These are phyloP conservation scores for Trifolium fragiferum DNA, from an alignment of 306 rosid genomes.

Conservation along the genomic window DNA sequence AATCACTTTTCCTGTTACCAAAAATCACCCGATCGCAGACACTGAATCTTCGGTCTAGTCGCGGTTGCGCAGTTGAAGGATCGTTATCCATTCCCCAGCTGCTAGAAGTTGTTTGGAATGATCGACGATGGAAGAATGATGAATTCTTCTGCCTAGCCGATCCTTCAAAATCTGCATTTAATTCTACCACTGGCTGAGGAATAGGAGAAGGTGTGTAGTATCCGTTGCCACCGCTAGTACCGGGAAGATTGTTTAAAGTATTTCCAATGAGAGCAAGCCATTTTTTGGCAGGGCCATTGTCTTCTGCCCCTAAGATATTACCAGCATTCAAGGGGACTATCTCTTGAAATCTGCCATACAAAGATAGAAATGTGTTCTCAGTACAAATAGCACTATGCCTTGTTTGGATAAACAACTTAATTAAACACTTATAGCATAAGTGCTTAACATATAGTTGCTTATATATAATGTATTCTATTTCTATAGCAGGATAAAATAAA, in stretches of 20 bases:
- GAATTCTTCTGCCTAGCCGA: slow-evolving; percentile 92
- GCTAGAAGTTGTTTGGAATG: slow-evolving; percentile 80
- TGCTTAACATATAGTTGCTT: background rate
- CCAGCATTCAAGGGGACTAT: slow-evolving; percentile 99
- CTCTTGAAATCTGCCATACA: slow-evolving; percentile 86
- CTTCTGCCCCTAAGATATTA: slow-evolving; percentile 93
- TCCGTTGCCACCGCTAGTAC: slow-evolving; percentile 72
- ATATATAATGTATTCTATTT: background rate
- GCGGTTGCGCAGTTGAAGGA: slow-evolving; percentile 73
- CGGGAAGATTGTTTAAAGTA: slow-evolving; percentile 91
- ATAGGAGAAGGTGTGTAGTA: slow-evolving; percentile 96
- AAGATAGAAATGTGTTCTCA: slow-evolving; percentile 32
- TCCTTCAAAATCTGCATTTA: slow-evolving; percentile 96
- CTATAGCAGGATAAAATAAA: background rate
- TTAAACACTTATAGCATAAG: background rate
- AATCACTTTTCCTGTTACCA: slow-evolving; percentile 82
- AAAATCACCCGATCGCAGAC: slow-evolving; percentile 96
- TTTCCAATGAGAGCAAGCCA: slow-evolving; percentile 92
- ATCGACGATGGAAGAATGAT: slow-evolving; percentile 87
- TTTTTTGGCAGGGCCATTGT: slow-evolving; percentile 98
- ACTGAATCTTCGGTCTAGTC: slow-evolving; percentile 87
- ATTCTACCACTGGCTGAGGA: slow-evolving; percentile 85
- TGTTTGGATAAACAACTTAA: background rate
- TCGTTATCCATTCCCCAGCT: slow-evolving; percentile 93
- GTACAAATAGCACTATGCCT: slow-evolving; percentile 1